Percentiles rank a stretch among this genome's conserved stretches.
Evolutionary conservation across 2,329 filamentous ascomycete genomes (phyloP).

Genomic region (Fusarium sp.): DNA sequence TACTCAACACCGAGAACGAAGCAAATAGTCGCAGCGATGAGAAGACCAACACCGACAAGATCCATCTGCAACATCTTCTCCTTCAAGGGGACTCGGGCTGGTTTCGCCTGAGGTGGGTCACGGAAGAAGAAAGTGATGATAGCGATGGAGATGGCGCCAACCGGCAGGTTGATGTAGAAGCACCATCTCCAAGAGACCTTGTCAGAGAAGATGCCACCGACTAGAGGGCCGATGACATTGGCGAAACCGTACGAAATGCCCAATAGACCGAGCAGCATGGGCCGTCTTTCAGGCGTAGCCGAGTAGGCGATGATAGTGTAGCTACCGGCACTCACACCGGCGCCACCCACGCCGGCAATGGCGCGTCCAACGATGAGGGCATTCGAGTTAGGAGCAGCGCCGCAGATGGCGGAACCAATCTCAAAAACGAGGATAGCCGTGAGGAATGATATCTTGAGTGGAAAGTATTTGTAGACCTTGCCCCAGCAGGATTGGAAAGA

Average conservation of each 20-base stretch:
- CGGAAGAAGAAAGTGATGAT: slow-evolving; percentile 58
- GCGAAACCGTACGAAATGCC: slow-evolving; percentile 62
- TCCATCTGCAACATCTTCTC: slow-evolving; percentile 66
- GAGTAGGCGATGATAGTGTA: slow-evolving; percentile 33
- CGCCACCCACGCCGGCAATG: slow-evolving; percentile 56
- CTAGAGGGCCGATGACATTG: slow-evolving; percentile 39
- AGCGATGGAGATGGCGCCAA: slow-evolving; percentile 51
- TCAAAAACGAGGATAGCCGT: slow-evolving; percentile 45
- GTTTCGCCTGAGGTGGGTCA: slow-evolving; percentile 53
- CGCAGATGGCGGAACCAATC: slow-evolving; percentile 47
- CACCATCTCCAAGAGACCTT: slow-evolving; percentile 41
- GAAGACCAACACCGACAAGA: slow-evolving; percentile 57
- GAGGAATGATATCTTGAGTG: slow-evolving; percentile 49
- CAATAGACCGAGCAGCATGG: slow-evolving; percentile 49
- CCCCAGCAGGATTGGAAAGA: slow-evolving; percentile 50
- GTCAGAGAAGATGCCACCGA: slow-evolving; percentile 32
- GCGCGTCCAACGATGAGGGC: slow-evolving; percentile 58
- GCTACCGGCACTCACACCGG: slow-evolving; percentile 56
- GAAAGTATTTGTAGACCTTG: slow-evolving; percentile 51
- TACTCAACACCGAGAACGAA: slow-evolving; percentile 63
- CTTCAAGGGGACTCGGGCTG: slow-evolving; percentile 35
- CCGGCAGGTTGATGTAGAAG: slow-evolving; percentile 43
- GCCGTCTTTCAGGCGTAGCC: slow-evolving; percentile 26
- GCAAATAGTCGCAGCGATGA: slow-evolving; percentile 60
- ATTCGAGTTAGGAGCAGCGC: slow-evolving; percentile 48